Conservation (phyloP, 441 rosid genomes). For the Syzygium malaccense region DNA sequence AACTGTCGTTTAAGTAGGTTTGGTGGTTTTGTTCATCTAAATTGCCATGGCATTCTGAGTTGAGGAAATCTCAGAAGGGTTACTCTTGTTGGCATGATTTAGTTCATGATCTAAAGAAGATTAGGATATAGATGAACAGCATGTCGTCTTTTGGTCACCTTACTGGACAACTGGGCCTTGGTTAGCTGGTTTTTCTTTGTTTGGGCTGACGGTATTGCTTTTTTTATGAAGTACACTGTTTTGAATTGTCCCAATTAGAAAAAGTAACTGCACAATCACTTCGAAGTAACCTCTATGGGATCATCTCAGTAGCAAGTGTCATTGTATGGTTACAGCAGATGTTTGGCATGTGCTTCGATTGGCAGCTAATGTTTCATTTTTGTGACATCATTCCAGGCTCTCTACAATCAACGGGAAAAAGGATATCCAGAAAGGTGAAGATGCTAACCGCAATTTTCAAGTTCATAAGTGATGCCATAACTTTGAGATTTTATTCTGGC, state of each 20-base stretch:
- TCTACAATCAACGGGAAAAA: constrained; percentile 20
- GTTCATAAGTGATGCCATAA: constrained; percentile 55
- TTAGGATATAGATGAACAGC: background rate
- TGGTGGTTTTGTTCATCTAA: background rate
- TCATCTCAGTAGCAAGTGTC: background rate
- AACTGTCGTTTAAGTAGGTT: background rate
- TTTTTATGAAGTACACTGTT: background rate
- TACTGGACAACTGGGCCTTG: background rate
- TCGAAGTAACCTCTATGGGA: background rate
- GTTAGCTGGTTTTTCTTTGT: background rate
- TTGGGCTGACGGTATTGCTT: background rate
- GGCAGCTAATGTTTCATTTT: background rate
- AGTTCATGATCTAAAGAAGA: background rate
- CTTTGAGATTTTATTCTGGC: constrained; percentile 43
- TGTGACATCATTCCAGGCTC: constrained; percentile 27
- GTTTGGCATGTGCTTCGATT: background rate
- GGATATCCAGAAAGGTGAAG: constrained; percentile 38
- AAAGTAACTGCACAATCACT: background rate
- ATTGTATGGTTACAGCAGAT: background rate
- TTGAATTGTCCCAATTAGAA: background rate
- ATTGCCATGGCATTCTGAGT: background rate
- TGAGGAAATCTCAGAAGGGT: background rate
- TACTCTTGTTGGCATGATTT: background rate
- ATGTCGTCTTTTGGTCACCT: background rate
- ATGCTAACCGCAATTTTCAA: constrained; percentile 61